phyloP scores from a whole-genome alignment of 148 eudicot genomes.

The Camellia lanceoleosa region DNA sequence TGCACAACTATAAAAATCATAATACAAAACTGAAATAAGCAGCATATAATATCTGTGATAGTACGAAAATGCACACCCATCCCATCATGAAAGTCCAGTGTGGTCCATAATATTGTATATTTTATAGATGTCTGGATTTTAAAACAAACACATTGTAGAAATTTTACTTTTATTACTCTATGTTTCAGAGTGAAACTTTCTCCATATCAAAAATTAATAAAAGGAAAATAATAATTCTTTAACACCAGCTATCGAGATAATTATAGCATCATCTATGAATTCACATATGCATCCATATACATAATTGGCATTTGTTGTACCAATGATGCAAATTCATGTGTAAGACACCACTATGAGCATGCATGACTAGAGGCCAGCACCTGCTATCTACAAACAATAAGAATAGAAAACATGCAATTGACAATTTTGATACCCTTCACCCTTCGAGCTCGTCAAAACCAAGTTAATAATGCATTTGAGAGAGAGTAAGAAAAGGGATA shows the following conservation, averaged over 20 bases:
- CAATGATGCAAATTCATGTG: background rate
- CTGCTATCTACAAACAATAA: conserved; percentile 7
- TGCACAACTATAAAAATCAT: background rate
- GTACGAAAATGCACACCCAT: background rate
- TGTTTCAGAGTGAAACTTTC: background rate
- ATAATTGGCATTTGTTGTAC: background rate
- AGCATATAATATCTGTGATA: background rate
- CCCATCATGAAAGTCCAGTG: background rate
- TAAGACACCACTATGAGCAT: background rate
- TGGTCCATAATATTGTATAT: background rate
- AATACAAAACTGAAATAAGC: background rate
- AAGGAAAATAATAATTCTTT: no score
- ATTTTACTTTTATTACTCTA: background rate
- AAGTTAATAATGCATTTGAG: background rate
- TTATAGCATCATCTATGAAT: no score
- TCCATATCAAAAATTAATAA: no score
- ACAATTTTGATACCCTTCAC: background rate
- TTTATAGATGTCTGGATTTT: background rate
- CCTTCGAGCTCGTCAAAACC: background rate
- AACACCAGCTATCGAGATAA: background rate
- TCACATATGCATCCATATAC: background rate
- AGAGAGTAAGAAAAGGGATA: background rate
- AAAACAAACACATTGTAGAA: no score
- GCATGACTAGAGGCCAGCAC: background rate
- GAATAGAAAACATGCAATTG: background rate